These are phyloP conservation scores for Schizochytrium sp. DNA, from an alignment of 108 stramenopile genomes.

Conservation along the genomic window DNA sequence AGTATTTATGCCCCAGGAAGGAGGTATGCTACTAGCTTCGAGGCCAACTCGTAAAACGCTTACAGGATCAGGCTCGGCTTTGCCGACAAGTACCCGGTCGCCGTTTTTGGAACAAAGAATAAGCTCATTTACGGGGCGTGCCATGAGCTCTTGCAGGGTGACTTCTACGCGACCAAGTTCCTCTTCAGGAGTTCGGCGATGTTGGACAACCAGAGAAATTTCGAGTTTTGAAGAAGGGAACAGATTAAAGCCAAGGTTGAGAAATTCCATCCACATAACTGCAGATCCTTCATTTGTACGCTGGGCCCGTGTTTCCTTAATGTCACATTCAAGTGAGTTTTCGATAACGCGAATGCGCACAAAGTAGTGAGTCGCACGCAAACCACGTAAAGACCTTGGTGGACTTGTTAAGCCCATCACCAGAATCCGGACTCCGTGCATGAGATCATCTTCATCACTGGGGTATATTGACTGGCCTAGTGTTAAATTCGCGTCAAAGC, in stretches of 20 bases:
- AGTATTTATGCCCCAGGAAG: neutral
- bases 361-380: slow-evolving; percentile 42
- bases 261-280: slow-evolving; percentile 30
- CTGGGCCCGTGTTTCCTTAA: neutral
- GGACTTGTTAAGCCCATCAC: slow-evolving; percentile 10
- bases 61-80: neutral
- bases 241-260: neutral
- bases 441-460: neutral
- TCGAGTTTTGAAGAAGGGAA: neutral
- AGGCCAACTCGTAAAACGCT: slow-evolving; percentile 17
- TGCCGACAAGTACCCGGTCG: neutral
- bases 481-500: too few species aligned
- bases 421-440: slow-evolving; percentile 18
- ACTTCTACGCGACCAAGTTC: slow-evolving; percentile 7
- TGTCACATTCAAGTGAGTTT: neutral
- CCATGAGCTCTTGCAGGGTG: neutral
- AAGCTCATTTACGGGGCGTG: neutral
- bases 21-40: slow-evolving; percentile 3
- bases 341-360: slow-evolving; percentile 1
- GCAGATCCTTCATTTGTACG: neutral
- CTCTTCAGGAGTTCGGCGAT: slow-evolving; percentile 13
- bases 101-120: neutral
- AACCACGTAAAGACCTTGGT: neutral
- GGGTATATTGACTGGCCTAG: neutral
- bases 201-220: neutral